Evolutionary conservation across 495 filamentous ascomycete genomes (phyloP).

Genomic region (Cercophora newfieldiana): DNA sequence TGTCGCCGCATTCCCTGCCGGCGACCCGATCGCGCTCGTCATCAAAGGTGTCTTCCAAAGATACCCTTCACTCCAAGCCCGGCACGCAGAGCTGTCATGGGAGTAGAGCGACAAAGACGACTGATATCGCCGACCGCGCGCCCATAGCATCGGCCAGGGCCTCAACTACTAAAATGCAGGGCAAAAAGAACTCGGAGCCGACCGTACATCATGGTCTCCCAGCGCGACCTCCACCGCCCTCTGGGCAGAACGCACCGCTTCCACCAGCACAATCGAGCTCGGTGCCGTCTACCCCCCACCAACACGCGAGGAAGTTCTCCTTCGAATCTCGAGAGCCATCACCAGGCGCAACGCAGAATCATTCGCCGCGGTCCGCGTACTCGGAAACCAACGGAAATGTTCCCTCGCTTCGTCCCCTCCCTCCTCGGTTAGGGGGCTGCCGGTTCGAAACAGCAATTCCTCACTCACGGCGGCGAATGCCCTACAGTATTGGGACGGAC

Average conservation of each 20-base stretch:
- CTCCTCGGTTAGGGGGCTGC: conserved; percentile 59
- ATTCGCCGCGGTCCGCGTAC: conserved; percentile 86
- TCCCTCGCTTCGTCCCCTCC: conserved; percentile 61
- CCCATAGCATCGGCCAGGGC: conserved; percentile 55
- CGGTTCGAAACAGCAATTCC: conserved; percentile 70
- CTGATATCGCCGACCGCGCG: conserved; percentile 55
- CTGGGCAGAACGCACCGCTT: conserved; percentile 28
- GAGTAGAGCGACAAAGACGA: conserved; percentile 52
- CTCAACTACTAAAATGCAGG: conserved; percentile 47
- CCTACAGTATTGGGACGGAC: conserved; percentile 84
- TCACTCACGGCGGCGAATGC: conserved; percentile 67
- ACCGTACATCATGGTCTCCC: conserved; percentile 32
- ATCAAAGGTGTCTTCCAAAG: conserved; percentile 54
- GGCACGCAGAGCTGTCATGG: conserved; percentile 57
- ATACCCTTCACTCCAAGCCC: conserved; percentile 40
- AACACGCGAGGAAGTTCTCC: conserved; percentile 79
- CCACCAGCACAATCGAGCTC: conserved; percentile 76
- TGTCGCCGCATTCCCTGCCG: conserved; percentile 50
- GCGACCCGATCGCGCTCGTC: conserved; percentile 51
- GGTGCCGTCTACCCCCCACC: conserved; percentile 90
- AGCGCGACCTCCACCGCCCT: conserved; percentile 37
- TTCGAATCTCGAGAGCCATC: conserved; percentile 86
- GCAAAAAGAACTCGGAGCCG: conserved; percentile 42
- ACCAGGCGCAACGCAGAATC: conserved; percentile 68
- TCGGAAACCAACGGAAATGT: conserved; percentile 79